These are phyloP conservation scores for Cyclanthera cordifolia DNA, from an alignment of 306 rosid genomes.

Conservation along the genomic window DNA sequence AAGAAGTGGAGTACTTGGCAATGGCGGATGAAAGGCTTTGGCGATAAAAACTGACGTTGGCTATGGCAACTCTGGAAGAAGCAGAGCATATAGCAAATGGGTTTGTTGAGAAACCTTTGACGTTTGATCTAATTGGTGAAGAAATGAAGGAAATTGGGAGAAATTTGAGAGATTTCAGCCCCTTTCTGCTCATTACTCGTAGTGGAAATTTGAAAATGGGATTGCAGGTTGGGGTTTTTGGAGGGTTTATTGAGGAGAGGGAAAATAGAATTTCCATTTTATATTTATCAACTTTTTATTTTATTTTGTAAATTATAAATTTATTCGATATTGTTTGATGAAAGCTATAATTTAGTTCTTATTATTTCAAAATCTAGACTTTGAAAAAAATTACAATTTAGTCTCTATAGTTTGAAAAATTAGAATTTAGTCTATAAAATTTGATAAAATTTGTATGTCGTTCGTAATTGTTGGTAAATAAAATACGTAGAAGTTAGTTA, in stretches of 20 bases:
- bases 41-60: constrained; percentile 4
- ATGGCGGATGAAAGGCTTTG: not conserved
- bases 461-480: too few species aligned
- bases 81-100: not conserved
- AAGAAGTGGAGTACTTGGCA: constrained; percentile 17
- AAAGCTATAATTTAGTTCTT: too few species aligned
- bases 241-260: constrained; percentile 8
- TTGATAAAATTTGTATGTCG: too few species aligned
- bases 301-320: too few species aligned
- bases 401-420: too few species aligned
- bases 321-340: too few species aligned
- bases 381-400: too few species aligned
- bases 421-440: too few species aligned
- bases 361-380: too few species aligned
- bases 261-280: not conserved
- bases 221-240: not conserved
- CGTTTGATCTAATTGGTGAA: constrained; percentile 3
- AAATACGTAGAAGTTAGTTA: too few species aligned
- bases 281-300: not conserved
- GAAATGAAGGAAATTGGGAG: constrained; percentile 22
- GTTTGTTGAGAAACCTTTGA: not conserved
- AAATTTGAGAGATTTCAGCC: constrained; percentile 23
- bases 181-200: constrained; percentile 36
- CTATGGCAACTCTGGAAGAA: constrained; percentile 1
- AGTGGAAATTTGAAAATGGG: not conserved